Evolutionary conservation across 805 yeast species (phyloP), one percentile per base, ranked within the genome.

Genomic region (Candida alai): DNA sequence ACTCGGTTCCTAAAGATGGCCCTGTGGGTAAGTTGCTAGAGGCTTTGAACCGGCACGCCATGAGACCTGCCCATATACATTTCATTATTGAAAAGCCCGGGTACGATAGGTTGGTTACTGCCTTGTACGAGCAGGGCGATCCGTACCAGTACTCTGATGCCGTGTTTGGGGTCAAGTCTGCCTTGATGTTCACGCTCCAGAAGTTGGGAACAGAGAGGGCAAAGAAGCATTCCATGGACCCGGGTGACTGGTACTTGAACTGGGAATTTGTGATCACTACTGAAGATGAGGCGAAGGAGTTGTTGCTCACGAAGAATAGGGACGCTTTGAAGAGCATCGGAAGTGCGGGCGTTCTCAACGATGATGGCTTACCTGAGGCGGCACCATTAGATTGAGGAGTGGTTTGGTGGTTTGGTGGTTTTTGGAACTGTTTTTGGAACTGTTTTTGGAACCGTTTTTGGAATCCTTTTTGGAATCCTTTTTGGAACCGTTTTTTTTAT

Each of bases 1-100:
- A 61, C 35, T 66, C 65, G 15, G 62, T 61, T 28, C 67, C 67
- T 10, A 51, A 51, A 41, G 67, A 61, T 43, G 68, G 68, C 6
- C 68, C 67, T 6, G 67, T 56, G 6, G 67, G 67, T 10, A 39
- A 48, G 24, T 35, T 61, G 35, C 47, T 61, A 17, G 44, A 55
- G 29, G 24, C 37, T 19, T 51, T 62, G 42, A 56, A 56, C 24
- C 47, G 67, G 40, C 68, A 62, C 41, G 66, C 68, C 24, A 51
- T 47, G 41, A 47, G 67, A 36, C 68, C 68, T 9, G 47, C 58
- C 11, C 52, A 49, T 35, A 43, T 49, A 20, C 54, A 49, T 36
- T 49, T 49, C 35, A 45, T 49, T 22, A 47, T 49, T 17, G 45
- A 44, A 32, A 44, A 38, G 30, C 34, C 33, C 23, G 52, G 52